Base-by-base conservation (phyloP, 164 flowering plant species). In the Houttuynia cordata region DNA sequence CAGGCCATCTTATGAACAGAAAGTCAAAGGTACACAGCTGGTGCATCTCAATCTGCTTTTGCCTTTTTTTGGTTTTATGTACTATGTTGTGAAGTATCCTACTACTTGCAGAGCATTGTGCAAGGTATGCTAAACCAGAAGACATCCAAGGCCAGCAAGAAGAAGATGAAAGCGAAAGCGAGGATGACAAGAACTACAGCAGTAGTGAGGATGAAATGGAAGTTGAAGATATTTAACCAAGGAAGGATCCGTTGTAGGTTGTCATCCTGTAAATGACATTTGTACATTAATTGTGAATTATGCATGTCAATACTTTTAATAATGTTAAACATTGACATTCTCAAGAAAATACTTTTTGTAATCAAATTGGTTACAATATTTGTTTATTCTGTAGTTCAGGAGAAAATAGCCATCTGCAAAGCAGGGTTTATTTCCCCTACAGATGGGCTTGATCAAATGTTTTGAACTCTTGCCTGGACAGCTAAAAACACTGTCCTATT, bases 21-120 rank as follows among this genome's bases (percentile, higher is more conserved):
- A 68, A 64, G 82, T 83, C 20, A 83, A 75, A 78, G 88, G 88
- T 80, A 67, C 21, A 14, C 37, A 24, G 8, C 14, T 42, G 49
- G 49, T 42, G 8, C 9, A 10, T 42, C 17, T 14, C 12, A 10
- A 10, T 42, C 17, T 42, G 49, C 17, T 42, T 10, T 10, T 42
- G 4, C 14, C 49, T 14, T 42, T 10, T 42, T 40, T 6, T 40
- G 42, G 10, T 6, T 10, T 10, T 10, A 42, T 42, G 17, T 10
- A 42, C 17, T 1, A 30, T 30, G 37, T 30, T 30, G 37, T 30
- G 37, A 30, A 2, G 2, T 30, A 30, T 30, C 37, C 10, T 42
- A 42, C 17, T 42, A 5, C 49, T 42, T 42, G 1, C 49, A 42
- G 49, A 42, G 49, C 49, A 42, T 14, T 42, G 49, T 42, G 49